Evolutionary conservation across 163 green algal species (phyloP), one percentile per base, ranked within the genome.

Genomic region (Volvox carteri): DNA sequence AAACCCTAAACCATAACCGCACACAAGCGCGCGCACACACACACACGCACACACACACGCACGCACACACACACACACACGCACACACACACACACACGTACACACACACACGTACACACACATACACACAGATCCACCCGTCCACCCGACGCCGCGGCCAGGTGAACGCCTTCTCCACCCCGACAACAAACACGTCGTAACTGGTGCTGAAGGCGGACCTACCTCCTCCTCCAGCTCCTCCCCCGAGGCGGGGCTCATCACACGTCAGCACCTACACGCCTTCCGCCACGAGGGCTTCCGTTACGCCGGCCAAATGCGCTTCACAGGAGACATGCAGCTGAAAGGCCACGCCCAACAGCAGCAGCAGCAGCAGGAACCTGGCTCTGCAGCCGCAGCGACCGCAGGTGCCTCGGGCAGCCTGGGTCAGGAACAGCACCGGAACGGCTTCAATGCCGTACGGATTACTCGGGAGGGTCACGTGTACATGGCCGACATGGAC

Each of bases 281-380:
- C 35, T 89, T 84, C 41, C 33, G 25, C n/a, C 84, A 89, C 39
- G 84, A 89, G 52, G 84, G 84, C 39, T 89, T 58, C 84, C 68
- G 52, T 52, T 89, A 89, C 70, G 37, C 65, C 12, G 84, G 84
- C 14, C 84, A 89, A 46, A 28, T 83, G 9, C 39, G 37, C 4
- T 75, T 84, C 16, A 65, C 70, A 7, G 14, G 16, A 9, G 68
- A 76, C 30, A 33, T 41, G 68, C 12, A 52, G 37, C 21, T 8
- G 2, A 19, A 8, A 68, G 19, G 48, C 30, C 68, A 37, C 37
- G 65, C 37, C 1, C 37, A 44, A 35, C 84, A 37, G 39, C 50
- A 72, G 54, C 35, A 75, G 54, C 78, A 7, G 54, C 78, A 75
- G 39, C 50, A 74, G 56, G 23, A 48, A n/a, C n/a, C n/a, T n/a